Base-by-base conservation (phyloP, 116 monocot genomes). In the Trichopus zeylanicus region DNA sequence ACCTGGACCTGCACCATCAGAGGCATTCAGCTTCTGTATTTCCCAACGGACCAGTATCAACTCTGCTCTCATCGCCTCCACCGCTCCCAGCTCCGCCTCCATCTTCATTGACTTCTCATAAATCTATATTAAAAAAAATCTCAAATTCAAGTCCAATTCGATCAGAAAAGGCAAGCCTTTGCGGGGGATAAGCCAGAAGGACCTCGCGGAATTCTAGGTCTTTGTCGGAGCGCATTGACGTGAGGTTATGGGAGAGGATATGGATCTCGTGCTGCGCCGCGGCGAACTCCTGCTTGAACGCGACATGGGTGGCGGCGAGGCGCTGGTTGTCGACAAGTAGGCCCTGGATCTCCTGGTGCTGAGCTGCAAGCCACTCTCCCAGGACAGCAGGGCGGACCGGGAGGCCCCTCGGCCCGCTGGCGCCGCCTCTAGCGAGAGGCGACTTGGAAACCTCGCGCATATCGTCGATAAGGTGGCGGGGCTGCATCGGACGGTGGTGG, bases 251-350 rank as follows among this genome's bases (percentile, higher is more conserved):
- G 0, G 70, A 62, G 5, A 51, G 48, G n/a, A 71, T 69, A 7
- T 65, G 70, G 27, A 92, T 67, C 70, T 92, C 88, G 51, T 87
- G 76, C 20, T 75, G 80, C 1, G 64, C 81, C 26, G 84, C 72
- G 52, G 71, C 70, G 52, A 87, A 65, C 78, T 92, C 92, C 78
- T 92, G 87, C 73, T 84, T 84, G 70, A 92, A 77, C 26, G 92
- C 92, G 21, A 92, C 92, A 65, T 92, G 92, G 46, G 92, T 92
- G 57, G 92, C 87, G 11, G 92, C 87, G 56, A 92, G 71, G 22
- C 81, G 81, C 67, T 92, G 92, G 71, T 92, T 92, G 68, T 92
- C 87, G 31, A 63, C 70, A 51, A 92, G 78, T n/a, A 92, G 70
- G 18, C 38, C 65, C 48, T 92, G 92, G 60, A 87, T 76, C 26